Evolutionary conservation across 2,329 filamentous ascomycete species (phyloP).

Genomic region (Ascochyta pisi): DNA sequence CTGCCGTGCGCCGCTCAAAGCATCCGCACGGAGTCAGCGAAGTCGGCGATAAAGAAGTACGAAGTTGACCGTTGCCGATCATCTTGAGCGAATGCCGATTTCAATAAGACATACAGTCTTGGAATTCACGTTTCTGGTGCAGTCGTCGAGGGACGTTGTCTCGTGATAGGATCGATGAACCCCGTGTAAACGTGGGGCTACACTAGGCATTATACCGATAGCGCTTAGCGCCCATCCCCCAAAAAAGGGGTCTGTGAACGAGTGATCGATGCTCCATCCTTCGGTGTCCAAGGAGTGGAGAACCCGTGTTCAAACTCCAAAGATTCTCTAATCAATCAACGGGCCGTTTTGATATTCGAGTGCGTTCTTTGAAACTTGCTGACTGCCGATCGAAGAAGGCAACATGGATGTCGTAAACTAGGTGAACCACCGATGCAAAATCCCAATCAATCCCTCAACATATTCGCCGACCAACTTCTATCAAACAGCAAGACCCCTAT

Average conservation of each 20-base stretch:
- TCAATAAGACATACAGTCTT: background rate
- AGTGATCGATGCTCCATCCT: slow-evolving; percentile 3
- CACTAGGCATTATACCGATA: background rate
- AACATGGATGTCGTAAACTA: no score
- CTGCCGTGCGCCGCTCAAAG: background rate
- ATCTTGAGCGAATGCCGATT: background rate
- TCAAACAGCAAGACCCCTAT: no score
- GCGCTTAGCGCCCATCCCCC: slow-evolving; percentile 4
- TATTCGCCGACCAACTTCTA: no score
- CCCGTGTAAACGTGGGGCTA: background rate
- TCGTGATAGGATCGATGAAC: slow-evolving; percentile 7
- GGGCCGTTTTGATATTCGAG: background rate
- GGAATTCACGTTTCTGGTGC: background rate
- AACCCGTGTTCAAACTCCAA: slow-evolving; percentile 1
- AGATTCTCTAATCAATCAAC: slow-evolving; percentile 6
- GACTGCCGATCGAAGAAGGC: slow-evolving; percentile 5
- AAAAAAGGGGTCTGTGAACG: background rate
- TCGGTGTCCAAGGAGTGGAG: slow-evolving; percentile 1
- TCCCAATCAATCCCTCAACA: no score
- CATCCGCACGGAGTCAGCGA: background rate
- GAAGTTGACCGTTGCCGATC: background rate
- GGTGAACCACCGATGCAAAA: no score
- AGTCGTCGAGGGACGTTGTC: background rate
- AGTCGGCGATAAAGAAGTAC: background rate
- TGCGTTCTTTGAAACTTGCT: background rate